A percentile compares a stretch with the other conserved stretches of the same genome.
Evolutionary conservation across 345 rosid species (phyloP).

Genomic region (Rhizophora apiculata): DNA sequence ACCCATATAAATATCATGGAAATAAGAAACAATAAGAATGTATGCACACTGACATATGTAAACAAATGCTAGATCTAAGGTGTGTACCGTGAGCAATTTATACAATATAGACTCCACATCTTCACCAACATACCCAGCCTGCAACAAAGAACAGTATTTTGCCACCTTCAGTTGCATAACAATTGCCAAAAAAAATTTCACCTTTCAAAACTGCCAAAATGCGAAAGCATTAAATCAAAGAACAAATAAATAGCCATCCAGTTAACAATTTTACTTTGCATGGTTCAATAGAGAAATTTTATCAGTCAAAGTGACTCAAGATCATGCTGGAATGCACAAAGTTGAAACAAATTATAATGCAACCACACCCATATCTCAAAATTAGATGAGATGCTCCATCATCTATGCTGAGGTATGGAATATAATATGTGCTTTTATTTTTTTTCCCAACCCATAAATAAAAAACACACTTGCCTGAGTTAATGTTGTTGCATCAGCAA

Average conservation of each 20-base stretch:
- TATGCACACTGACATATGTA: neutral
- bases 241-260: neutral
- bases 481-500: conserved; percentile 81
- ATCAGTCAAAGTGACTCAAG: neutral
- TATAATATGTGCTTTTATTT: neutral
- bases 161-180: conserved; percentile 9
- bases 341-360: neutral
- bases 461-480: conserved; percentile 58
- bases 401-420: neutral
- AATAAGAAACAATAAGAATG: neutral
- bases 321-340: neutral
- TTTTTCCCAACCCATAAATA: neutral
- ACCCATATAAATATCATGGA: neutral
- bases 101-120: conserved; percentile 94
- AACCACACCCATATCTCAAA: neutral
- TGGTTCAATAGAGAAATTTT: neutral
- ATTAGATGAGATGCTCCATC: neutral
- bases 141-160: conserved; percentile 23
- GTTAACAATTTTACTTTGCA: neutral
- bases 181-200: neutral
- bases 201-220: neutral
- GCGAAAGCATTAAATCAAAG: neutral
- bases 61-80: neutral
- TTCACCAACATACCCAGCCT: conserved; percentile 99
- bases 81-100: conserved; percentile 72